Base-by-base conservation (phyloP, 192 early-diverging fungal species). In the Backusella tuberculispora region DNA sequence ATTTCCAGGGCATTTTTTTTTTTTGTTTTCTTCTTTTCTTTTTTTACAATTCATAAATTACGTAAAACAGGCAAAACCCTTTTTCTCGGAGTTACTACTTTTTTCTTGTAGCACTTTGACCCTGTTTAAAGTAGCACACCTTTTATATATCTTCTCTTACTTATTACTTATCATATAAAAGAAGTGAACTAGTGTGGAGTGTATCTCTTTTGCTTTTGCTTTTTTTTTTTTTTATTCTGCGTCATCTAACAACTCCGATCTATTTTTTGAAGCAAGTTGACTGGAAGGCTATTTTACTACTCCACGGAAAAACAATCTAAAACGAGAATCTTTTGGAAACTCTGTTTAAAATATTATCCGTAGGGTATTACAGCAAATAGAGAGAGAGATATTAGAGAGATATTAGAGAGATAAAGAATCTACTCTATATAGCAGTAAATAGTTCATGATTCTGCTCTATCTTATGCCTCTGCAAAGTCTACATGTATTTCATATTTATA, bases 181-280 rank as follows among this genome's bases (percentile, higher is more conserved):
- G 53, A 13, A 60, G 29, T 34, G 29, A 34, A 60, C 26, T 60
- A 19, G 0, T 26, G 4, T 6, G 12, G 10, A 24, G 21, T 12
- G 12, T 24, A 24, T 60, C 19, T 12, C 26, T 60, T 26, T 24
- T 46, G 5, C 12, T 43, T 12, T 60, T 60, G 24, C 10, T 10
- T 12, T 56, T 7, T 21, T 26, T 19, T 19, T 50, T 50, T 60
- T 60, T 60, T 60, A 53, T 60, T 60, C 21, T 60, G 53, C 53
- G 53, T 60, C 53, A 60, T 60, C 21, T 10, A 60, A 26, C 24
- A 60, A 60, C 53, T 60, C 53, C 53, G 53, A 19, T 19, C 21
- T 60, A 60, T 60, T 60, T 34, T 34, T 60, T 60, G 53, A 60
- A 60, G 53, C 53, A 60, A 60, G 53, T 60, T 60, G 9, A 60